Evolutionary conservation across 495 filamentous ascomycete genomes (phyloP).

Genomic region (Penicillium daleae): DNA sequence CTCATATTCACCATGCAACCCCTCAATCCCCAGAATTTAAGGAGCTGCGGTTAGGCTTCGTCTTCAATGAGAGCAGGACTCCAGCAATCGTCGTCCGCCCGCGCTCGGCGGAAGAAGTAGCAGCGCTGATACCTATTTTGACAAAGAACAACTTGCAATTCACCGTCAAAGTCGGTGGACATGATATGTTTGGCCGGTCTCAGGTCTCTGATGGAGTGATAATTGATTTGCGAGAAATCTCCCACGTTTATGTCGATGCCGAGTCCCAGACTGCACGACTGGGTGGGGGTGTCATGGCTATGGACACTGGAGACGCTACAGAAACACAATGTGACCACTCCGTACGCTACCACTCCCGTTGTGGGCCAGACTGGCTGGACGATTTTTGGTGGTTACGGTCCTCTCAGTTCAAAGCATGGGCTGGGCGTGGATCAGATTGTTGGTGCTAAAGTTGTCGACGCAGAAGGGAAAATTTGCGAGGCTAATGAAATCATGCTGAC

Average conservation of each 20-base stretch:
- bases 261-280: constrained; percentile 33
- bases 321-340: constrained; percentile 10
- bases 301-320: constrained; percentile 14
- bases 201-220: constrained; percentile 28
- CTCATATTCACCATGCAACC: constrained; percentile 16
- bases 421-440: constrained; percentile 47
- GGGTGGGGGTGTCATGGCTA: constrained; percentile 37
- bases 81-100: constrained; percentile 34
- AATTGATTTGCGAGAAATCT: constrained; percentile 46
- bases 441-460: constrained; percentile 40
- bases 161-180: constrained; percentile 41
- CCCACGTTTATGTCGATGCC: constrained; percentile 31
- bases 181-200: constrained; percentile 38
- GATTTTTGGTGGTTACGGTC: constrained; percentile 44
- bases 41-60: constrained; percentile 9
- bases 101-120: constrained; percentile 37
- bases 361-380: constrained; percentile 46
- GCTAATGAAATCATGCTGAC: constrained; percentile 38
- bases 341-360: constrained; percentile 16
- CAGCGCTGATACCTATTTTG: constrained; percentile 30
- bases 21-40: constrained; percentile 17
- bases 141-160: constrained; percentile 30
- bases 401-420: constrained; percentile 35
- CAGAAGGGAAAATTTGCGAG: constrained; percentile 34
- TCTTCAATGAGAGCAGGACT: constrained; percentile 13